Conservation (phyloP, 345 rosid genomes). For the Durio zibethinus region DNA sequence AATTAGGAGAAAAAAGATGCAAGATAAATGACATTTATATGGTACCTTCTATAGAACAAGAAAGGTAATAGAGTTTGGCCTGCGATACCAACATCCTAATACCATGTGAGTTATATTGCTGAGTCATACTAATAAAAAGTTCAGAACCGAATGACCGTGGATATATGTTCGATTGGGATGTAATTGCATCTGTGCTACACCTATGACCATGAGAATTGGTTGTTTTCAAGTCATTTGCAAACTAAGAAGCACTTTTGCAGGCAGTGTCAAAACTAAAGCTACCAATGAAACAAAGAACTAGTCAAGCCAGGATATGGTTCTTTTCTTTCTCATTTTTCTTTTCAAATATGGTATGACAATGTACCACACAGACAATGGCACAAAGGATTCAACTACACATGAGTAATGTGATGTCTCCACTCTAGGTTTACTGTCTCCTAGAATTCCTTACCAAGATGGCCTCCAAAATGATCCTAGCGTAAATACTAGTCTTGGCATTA, state of each 20-base stretch:
- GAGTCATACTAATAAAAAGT: background rate
- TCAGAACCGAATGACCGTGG: background rate
- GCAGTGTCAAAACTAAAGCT: background rate
- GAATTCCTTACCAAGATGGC: background rate
- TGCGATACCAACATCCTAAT: background rate
- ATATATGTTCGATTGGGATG: background rate
- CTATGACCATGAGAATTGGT: background rate
- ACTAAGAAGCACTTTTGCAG: background rate
- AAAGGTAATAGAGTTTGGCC: background rate
- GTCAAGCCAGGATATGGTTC: background rate
- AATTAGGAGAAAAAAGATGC: constrained; percentile 4
- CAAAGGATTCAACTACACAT: background rate
- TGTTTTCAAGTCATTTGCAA: background rate
- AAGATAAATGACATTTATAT: background rate
- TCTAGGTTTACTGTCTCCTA: background rate
- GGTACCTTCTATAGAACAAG: background rate
- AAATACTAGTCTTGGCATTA: background rate
- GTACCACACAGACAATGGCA: background rate
- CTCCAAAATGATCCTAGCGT: too few species aligned
- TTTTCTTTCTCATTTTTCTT: background rate
- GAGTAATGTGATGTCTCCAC: background rate
- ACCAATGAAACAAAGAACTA: background rate
- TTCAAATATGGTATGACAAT: background rate
- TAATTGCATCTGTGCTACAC: background rate
- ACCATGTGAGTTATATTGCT: background rate